Conservation (phyloP, 2,329 filamentous ascomycete species). For the Xylaria sp. region DNA sequence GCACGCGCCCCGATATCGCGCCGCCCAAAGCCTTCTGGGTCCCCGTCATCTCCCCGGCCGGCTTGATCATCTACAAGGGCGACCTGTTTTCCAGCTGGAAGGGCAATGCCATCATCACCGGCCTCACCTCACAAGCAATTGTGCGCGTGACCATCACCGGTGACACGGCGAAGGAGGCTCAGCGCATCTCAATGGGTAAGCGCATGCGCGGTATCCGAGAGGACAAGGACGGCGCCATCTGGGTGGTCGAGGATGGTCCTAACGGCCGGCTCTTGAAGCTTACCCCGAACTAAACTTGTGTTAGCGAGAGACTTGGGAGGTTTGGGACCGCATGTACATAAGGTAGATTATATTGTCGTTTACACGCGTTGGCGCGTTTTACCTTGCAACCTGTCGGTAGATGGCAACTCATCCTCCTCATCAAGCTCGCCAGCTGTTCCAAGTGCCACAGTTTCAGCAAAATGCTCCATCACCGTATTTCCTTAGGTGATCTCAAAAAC, state of each 20-base stretch:
- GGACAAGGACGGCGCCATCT: constrained; percentile 37
- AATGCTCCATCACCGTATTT: neutral
- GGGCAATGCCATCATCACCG: constrained; percentile 39
- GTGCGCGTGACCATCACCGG: constrained; percentile 38
- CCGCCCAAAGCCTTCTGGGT: constrained; percentile 40
- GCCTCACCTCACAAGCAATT: constrained; percentile 32
- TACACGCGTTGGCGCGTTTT: constrained; percentile 18
- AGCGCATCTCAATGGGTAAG: constrained; percentile 38
- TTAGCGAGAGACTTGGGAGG: constrained; percentile 27
- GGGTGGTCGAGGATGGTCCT: constrained; percentile 38
- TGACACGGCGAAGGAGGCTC: constrained; percentile 37
- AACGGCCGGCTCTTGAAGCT: constrained; percentile 38
- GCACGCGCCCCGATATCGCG: constrained; percentile 36
- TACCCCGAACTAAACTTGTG: constrained; percentile 34
- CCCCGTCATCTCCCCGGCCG: constrained; percentile 40
- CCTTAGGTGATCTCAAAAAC: neutral
- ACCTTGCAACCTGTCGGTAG: constrained; percentile 27
- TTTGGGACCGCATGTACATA: constrained; percentile 30
- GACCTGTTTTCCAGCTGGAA: constrained; percentile 38
- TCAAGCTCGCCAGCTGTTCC: constrained; percentile 19
- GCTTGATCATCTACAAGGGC: constrained; percentile 41
- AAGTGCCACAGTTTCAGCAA: constrained; percentile 9
- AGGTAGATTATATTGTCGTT: constrained; percentile 25
- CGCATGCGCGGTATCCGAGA: constrained; percentile 40
- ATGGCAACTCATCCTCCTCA: constrained; percentile 19